phyloP scores from a whole-genome alignment of 306 rosid species.

The Albizia julibrissin region DNA sequence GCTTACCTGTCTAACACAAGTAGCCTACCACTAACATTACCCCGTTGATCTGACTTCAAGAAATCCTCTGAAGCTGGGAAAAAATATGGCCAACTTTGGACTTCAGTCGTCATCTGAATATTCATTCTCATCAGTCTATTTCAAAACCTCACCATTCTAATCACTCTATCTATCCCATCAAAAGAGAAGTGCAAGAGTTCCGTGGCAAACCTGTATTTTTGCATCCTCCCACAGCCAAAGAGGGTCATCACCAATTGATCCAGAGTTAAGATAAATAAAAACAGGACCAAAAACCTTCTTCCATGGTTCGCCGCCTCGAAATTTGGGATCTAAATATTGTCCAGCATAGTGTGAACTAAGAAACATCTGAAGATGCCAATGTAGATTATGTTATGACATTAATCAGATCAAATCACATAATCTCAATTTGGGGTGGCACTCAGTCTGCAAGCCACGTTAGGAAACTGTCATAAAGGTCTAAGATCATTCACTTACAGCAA shows the following conservation, averaged over 20 bases:
- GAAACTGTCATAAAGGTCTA: constrained; percentile 26
- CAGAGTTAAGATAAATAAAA: constrained; percentile 66
- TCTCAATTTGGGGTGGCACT: constrained; percentile 13
- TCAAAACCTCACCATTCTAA: constrained; percentile 30
- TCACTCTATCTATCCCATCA: constrained; percentile 26
- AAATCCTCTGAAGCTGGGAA: constrained; percentile 82
- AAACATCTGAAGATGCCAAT: constrained; percentile 61
- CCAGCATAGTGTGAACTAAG: constrained; percentile 89
- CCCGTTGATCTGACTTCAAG: constrained; percentile 59
- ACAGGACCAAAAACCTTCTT: constrained; percentile 91
- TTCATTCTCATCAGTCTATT: constrained; percentile 37
- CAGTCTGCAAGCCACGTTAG: constrained; percentile 7
- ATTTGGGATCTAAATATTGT: constrained; percentile 61
- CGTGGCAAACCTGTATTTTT: constrained; percentile 64
- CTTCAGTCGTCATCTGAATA: constrained; percentile 71
- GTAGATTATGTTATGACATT: constrained; percentile 27
- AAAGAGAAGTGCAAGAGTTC: constrained; percentile 34
- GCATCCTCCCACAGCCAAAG: constrained; percentile 81
- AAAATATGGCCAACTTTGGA: constrained; percentile 79
- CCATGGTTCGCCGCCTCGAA: constrained; percentile 74
- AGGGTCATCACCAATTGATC: constrained; percentile 46
- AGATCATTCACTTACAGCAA: constrained; percentile 64
- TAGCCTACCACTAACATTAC: constrained; percentile 62
- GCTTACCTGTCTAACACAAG: constrained; percentile 68
- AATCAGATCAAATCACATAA: constrained; percentile 19